Conservation (phyloP, 208 protist species). For the Acanthamoeba healyi region DNA sequence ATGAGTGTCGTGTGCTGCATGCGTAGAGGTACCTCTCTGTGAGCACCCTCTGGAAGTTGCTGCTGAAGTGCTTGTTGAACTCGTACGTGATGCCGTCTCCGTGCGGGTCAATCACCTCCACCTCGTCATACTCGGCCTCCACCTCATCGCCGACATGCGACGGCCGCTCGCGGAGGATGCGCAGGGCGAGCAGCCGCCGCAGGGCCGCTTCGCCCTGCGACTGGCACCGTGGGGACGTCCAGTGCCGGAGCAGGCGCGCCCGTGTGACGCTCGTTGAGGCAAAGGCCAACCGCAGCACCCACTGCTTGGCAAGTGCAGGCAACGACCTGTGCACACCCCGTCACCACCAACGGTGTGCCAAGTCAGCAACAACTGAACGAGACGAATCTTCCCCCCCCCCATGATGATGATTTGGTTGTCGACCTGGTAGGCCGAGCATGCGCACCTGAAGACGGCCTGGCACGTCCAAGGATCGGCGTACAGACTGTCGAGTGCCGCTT, state of each 20-base stretch:
- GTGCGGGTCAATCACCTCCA: not conserved
- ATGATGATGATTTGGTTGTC: too few species aligned
- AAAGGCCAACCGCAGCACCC: slow-evolving; percentile 31
- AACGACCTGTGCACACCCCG: not conserved
- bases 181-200: slow-evolving; percentile 14
- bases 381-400: too few species aligned
- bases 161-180: slow-evolving; percentile 27
- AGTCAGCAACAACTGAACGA: too few species aligned
- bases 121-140: not conserved
- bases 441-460: slow-evolving; percentile 74
- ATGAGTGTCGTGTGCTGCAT: not conserved
- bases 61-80: slow-evolving; percentile 2
- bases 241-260: not conserved
- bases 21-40: not conserved
- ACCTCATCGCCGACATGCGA: not conserved
- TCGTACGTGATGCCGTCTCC: not conserved
- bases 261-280: not conserved
- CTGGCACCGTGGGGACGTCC: not conserved
- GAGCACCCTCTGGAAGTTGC: slow-evolving; percentile 38
- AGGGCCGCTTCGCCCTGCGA: slow-evolving; percentile 29
- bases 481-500: slow-evolving; percentile 32
- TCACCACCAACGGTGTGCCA: not conserved
- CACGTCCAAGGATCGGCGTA: slow-evolving; percentile 76
- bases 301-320: slow-evolving; percentile 58
- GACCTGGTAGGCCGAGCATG: not conserved